Base-by-base conservation (phyloP, 1,284 basidiomycete genomes). In the Vanrija pseudolonga region DNA sequence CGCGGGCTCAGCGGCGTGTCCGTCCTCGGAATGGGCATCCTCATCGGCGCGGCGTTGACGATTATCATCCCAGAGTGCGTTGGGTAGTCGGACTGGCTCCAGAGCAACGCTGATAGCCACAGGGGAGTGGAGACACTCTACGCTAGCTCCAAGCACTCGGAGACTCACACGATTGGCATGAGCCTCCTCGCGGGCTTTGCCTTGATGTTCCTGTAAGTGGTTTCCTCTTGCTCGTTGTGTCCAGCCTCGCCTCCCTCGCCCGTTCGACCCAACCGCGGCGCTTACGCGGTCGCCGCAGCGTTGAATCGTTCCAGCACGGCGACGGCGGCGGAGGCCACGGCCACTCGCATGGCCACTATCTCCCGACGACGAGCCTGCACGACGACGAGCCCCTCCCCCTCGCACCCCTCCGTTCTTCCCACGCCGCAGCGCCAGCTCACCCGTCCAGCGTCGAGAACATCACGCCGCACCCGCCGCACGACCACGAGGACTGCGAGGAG, bases 1-100 rank as follows among this genome's bases (percentile, higher is more conserved):
- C 80, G 77, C 73, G 70, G 56, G 73, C 73, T 89, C 51, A 82
- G 84, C 40, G 78, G 81, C 26, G 76, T 91, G 36, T 84, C 85
- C 9, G 82, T 83, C 37, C 72, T 90, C 22, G 87, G 89, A 20
- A 87, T 87, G 26, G 92, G 92, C n/a, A 76, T 96, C 18, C 80
- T 96, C 22, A 81, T 95, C 22, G 92, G 92, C 15, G 88, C 91
- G 6, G 90, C 90, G 0, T 76, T 96, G 61, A 89, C 90, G 11
- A 85, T 96, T 26, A 90, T 96, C 66, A 87, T 96, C 53, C 92
- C 92, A 19, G 92, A 96, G 89, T 90, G 72, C 68, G 86, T 67
- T 8, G 15, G 15, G 28, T 6, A 18, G 41, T 14, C 37, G 12
- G 6, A 6, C 24, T 19, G 11, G 23, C 28, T 17, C 12, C 6